phyloP scores from a whole-genome alignment of 306 rosid species.

The Rubus idaeus region DNA sequence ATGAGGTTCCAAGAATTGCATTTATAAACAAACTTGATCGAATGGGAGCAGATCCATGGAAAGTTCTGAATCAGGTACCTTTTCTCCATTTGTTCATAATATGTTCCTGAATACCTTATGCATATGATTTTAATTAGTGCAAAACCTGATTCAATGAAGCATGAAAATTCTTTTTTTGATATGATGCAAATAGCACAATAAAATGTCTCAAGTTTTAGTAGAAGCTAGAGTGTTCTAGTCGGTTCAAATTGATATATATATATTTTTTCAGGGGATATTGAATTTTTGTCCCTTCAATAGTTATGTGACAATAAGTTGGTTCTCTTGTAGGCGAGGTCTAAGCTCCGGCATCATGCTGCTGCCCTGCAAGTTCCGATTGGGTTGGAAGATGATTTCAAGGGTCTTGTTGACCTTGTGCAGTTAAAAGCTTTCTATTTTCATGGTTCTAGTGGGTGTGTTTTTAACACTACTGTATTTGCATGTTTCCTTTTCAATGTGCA shows the following conservation, averaged over 20 bases:
- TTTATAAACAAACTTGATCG: slow-evolving; percentile 95
- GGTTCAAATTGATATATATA: neutral
- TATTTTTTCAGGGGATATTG: neutral
- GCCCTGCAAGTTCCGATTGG: slow-evolving; percentile 97
- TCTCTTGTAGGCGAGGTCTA: slow-evolving; percentile 81
- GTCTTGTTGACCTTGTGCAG: slow-evolving; percentile 92
- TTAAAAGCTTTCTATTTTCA: slow-evolving; percentile 80
- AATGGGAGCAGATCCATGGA: slow-evolving; percentile 99
- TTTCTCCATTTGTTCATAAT: neutral
- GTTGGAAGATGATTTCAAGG: slow-evolving; percentile 88
- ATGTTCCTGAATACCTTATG: neutral
- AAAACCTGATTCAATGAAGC: neutral
- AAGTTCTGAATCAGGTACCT: slow-evolving; percentile 87
- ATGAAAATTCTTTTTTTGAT: neutral
- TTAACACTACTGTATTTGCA: slow-evolving; percentile 13
- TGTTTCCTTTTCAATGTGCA: neutral
- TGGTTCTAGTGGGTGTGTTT: slow-evolving; percentile 81
- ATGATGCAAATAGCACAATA: neutral
- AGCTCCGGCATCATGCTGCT: slow-evolving; percentile 97
- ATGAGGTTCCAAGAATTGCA: slow-evolving; percentile 93
- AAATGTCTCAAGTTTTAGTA: too few relatives aligned
- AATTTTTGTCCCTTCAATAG: neutral
- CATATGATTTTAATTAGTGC: neutral
- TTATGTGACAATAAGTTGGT: slow-evolving; percentile 21
- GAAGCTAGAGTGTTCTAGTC: neutral